Evolutionary conservation across 495 filamentous ascomycete genomes (phyloP), one percentile per base, ranked within the genome.

Genomic region (Aspergillus hancockii): DNA sequence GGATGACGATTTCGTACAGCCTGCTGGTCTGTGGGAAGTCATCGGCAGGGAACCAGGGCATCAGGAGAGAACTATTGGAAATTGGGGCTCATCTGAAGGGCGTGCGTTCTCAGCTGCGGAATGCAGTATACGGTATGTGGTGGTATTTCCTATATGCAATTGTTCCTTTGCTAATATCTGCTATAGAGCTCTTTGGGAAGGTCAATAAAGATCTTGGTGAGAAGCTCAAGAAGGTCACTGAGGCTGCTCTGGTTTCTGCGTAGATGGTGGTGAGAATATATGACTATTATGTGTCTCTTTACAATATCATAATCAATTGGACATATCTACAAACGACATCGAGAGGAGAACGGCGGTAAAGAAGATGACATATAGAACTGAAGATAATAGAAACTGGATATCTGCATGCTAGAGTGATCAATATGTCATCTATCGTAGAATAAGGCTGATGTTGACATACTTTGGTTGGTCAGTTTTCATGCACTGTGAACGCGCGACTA

Each of bases 21-120:
- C 83, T 40, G 73, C 71, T 22, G 77, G 70, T 7, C 69, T 86
- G 19, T 85, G 83, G 83, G 69, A 83, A 14, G 81, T 88, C 23
- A 70, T 88, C 25, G 83, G 85, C n/a, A 72, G 73, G 19, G 76
- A 76, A 3, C 68, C 73, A 1, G 83, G 83, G 5, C 82, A 86
- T 57, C 85, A 88, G 66, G 81, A 85, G 2, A 80, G 85, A 63
- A 79, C 83, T 58, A 69, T 88, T 52, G 63, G 69, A 16, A 88
- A 87, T 86, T 12, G 75, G 71, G 23, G 68, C 64, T 14, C 71
- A 66, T 60, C 21, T 81, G 1, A 60, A 58, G 16, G 66, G 52
- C 3, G 74, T 77, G 8, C 64, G 71, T 54, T n/a, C 32, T 21
- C 28, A 54, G 32, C 32, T 54, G 51, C 30, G 51, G 5, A 52